Conservation (phyloP, 1,139 yeast species). For the Candida sanyaensis region DNA sequence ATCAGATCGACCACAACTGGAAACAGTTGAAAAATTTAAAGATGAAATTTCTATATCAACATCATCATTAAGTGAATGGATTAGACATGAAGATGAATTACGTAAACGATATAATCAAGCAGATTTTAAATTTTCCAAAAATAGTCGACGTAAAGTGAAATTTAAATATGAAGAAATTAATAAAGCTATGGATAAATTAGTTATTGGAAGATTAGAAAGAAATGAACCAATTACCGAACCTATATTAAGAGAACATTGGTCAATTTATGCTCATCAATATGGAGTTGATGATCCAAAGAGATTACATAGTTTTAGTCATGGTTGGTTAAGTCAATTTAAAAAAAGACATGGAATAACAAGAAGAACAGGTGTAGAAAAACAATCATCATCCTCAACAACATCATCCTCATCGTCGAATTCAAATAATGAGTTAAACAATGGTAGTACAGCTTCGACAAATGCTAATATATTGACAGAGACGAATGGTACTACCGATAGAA, state of each 20-base stretch:
- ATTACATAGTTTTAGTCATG: slow-evolving; percentile 55
- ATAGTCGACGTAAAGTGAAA: slow-evolving; percentile 48
- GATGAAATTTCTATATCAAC: slow-evolving; percentile 54
- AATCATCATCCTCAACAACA: slow-evolving; percentile 15
- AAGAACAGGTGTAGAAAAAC: slow-evolving; percentile 15
- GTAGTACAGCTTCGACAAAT: not conserved
- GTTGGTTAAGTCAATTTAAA: slow-evolving; percentile 63
- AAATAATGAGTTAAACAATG: not conserved
- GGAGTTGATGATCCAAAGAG: slow-evolving; percentile 65
- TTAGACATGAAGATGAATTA: slow-evolving; percentile 52
- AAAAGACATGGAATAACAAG: slow-evolving; percentile 56
- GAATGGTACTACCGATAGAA: not conserved
- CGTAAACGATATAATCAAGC: slow-evolving; percentile 42
- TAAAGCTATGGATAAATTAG: slow-evolving; percentile 57
- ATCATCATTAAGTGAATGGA: slow-evolving; percentile 61
- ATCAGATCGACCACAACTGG: slow-evolving; percentile 55
- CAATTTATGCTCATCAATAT: slow-evolving; percentile 52
- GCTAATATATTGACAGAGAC: not conserved
- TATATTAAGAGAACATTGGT: slow-evolving; percentile 57
- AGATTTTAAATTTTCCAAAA: slow-evolving; percentile 37
- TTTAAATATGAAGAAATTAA: slow-evolving; percentile 60
- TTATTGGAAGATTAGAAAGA: slow-evolving; percentile 42
- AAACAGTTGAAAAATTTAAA: slow-evolving; percentile 54
- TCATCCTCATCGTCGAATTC: not conserved
- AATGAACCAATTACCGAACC: slow-evolving; percentile 57